Evolutionary conservation across 2,329 filamentous ascomycete genomes (phyloP), one percentile per base, ranked within the genome.

Genomic region (Penicillium sp.): DNA sequence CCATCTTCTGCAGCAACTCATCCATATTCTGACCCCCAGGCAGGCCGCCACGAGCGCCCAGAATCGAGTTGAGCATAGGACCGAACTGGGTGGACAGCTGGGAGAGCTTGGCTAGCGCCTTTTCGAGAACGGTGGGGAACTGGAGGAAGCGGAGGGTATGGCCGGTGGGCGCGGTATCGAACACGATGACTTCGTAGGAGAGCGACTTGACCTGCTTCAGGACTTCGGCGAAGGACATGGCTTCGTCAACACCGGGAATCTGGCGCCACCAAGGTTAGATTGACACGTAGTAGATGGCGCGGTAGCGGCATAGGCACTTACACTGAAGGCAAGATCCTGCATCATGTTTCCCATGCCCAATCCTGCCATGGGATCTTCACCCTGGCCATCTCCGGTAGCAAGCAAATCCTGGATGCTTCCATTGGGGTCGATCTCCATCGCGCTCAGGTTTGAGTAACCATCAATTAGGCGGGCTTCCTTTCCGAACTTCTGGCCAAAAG

Each of bases 351-450:
- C 92, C 78, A 97, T 86, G 3, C 84, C 85, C 57, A 86, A 67
- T 9, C 86, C 87, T 47, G 82, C 83, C 78, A 90, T 85, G 38
- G 85, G 85, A 61, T 91, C 89, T 40, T 76, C 71, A 6, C 59
- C 68, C 62, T 85, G 81, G 2, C 80, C 83, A 26, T 81, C 84
- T 46, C 90, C 90, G 16, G 90, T 91, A 9, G 89, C 89, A 60
- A 99, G 79, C 53, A 99, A 78, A 72, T 99, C 94, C 77, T 97
- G 94, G 74, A 99, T 96, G 70, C 91, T 96, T 44, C 93, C 94
- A 71, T 96, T 97, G 49, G 94, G 94, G 70, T 99, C 94, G 67
- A 99, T 97, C 77, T 99, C 94, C 94, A 99, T 99, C 59, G 94
- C 94, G 71, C 90, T 95, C 63, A 99, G 80, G 75, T 97, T 97